Evolutionary conservation across 495 filamentous ascomycete species (phyloP).

Genomic region (Parmelia sp.): DNA sequence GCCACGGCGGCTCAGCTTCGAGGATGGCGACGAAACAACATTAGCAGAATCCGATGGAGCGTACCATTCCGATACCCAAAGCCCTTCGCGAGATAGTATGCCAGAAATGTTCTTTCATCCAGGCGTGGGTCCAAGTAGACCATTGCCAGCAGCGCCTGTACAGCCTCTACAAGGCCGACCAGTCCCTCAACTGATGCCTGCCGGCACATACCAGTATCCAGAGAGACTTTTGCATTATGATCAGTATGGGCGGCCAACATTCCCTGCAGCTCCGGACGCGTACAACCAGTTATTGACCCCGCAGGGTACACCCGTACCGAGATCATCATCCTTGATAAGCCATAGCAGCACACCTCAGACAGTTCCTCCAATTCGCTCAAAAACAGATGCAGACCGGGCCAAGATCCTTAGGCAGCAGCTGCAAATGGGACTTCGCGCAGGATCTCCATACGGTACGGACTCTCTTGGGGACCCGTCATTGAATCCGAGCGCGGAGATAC

Average conservation of each 20-base stretch:
- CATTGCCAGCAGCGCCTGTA: constrained; percentile 73
- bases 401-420: constrained; percentile 54
- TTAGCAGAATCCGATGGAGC: constrained; percentile 47
- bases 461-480: constrained; percentile 41
- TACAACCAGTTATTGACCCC: constrained; percentile 36
- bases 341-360: constrained; percentile 75
- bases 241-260: constrained; percentile 34
- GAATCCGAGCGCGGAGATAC: constrained; percentile 45
- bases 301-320: constrained; percentile 51
- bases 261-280: constrained; percentile 41
- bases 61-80: constrained; percentile 47
- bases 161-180: constrained; percentile 34
- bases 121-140: constrained; percentile 56
- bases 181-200: constrained; percentile 48
- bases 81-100: constrained; percentile 56
- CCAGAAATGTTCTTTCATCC: constrained; percentile 94
- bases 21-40: constrained; percentile 78
- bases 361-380: constrained; percentile 76
- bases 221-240: constrained; percentile 41
- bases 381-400: constrained; percentile 79
- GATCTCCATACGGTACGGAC: constrained; percentile 29
- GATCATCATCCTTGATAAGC: constrained; percentile 77
- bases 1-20: constrained; percentile 71
- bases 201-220: constrained; percentile 48
- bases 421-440: constrained; percentile 39